Base-by-base conservation (phyloP, 106 monocot genomes). In the Chionographis japonica region DNA sequence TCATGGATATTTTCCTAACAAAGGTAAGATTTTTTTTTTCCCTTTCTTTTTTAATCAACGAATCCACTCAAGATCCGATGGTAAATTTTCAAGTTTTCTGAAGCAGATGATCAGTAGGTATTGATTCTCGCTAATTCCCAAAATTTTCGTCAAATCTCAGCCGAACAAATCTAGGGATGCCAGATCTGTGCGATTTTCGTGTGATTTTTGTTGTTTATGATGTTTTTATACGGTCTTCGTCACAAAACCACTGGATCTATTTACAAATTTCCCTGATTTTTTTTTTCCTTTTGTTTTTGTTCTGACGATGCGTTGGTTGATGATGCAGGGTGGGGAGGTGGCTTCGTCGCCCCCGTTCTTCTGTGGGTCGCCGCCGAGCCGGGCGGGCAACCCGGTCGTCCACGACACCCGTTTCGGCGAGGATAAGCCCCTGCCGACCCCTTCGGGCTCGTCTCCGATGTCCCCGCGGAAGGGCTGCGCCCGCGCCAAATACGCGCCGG, bases 1-100 rank as follows among this genome's bases (percentile, higher is more conserved):
- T 70, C 1, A 69, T 83, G 10, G 76, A 77, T 40, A 55, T 83
- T 18, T 70, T 83, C 42, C 73, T 83, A 13, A 41, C 77, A 38
- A 83, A 80, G 83, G 86, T 86, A 41, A 54, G 54, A 50, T 8
- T 37, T 70, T 66, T 56, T 60, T 67, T 50, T 54, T 17, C 7
- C 11, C 42, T 46, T 37, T 35, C 7, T 46, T 2, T n/a, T 12
- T 43, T 6, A 42, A 42, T 46, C 17, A 42, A 16, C n/a, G 40
- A 38, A 40, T 20, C 62, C 8, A 3, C 3, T 14, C 14, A 4
- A 0, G 18, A 40, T 40, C 37, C 27, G 27, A 1, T 27, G 27
- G 27, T 27, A 27, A 27, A 27, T 27, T 27, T 1, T 27, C 27
- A 27, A 27, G 1, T 27, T 27, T 27, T 27, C 27, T 27, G 1